These are phyloP conservation scores for Tolypocladium guangdongense DNA, from an alignment of 2,329 filamentous ascomycete species.

Conservation along the genomic window DNA sequence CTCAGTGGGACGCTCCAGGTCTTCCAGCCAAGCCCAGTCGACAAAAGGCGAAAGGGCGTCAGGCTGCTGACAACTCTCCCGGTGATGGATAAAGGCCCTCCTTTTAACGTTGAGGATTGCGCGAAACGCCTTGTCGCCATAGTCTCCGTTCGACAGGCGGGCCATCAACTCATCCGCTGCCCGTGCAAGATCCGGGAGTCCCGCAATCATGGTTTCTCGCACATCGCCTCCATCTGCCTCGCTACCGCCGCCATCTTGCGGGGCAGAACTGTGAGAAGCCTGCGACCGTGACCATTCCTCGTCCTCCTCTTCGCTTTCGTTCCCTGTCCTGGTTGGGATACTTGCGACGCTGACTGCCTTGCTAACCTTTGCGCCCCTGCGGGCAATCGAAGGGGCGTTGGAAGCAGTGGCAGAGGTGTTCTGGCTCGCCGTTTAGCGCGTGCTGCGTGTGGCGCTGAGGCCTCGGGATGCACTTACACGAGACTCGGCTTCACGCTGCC, in stretches of 20 bases:
- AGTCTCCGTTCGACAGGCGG: not conserved
- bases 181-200: constrained; percentile 1
- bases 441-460: not conserved
- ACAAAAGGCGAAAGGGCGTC: constrained; percentile 13
- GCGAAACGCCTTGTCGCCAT: not conserved
- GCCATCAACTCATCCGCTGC: constrained; percentile 3
- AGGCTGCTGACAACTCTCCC: not conserved
- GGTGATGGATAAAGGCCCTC: not conserved
- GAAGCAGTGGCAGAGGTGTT: not conserved
- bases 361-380: not conserved
- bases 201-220: not conserved
- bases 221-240: not conserved
- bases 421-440: not conserved
- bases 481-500: not conserved
- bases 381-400: not conserved
- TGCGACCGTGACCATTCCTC: not conserved
- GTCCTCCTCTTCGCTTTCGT: constrained; percentile 1
- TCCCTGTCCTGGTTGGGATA: not conserved
- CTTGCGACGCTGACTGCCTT: constrained; percentile 1
- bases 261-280: not conserved
- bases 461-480: not conserved
- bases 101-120: not conserved
- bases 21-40: constrained; percentile 11
- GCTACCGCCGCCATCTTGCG: not conserved
- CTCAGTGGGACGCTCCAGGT: not conserved